Evolutionary conservation across 2,329 filamentous ascomycete species (phyloP).

Genomic region (Colletotrichum australisinense): DNA sequence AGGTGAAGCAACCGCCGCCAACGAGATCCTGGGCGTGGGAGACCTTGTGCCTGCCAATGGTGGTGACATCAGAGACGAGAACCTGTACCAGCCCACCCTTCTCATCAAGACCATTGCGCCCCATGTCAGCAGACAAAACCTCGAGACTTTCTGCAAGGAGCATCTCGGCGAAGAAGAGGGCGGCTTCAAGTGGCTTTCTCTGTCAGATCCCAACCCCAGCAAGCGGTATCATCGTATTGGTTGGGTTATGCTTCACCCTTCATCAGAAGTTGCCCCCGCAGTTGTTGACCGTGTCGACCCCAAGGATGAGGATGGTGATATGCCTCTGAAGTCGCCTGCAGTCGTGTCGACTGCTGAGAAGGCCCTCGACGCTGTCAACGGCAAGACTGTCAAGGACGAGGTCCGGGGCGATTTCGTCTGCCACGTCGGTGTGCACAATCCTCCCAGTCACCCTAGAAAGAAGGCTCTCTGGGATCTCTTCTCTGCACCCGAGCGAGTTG

Average conservation of each 20-base stretch:
- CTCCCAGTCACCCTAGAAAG: slow-evolving; percentile 86
- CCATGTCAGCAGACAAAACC: slow-evolving; percentile 91
- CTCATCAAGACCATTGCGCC: slow-evolving; percentile 98
- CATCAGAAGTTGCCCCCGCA: slow-evolving; percentile 67
- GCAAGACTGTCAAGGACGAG: slow-evolving; percentile 96
- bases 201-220: slow-evolving; percentile 95
- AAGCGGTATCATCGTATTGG: slow-evolving; percentile 98
- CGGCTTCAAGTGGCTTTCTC: slow-evolving; percentile 94
- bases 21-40: slow-evolving; percentile 92
- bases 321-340: slow-evolving; percentile 63
- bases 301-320: slow-evolving; percentile 74
- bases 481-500: slow-evolving; percentile 91
- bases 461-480: slow-evolving; percentile 98
- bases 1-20: slow-evolving; percentile 89
- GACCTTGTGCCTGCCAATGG: slow-evolving; percentile 87
- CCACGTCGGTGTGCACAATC: slow-evolving; percentile 95
- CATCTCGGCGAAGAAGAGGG: slow-evolving; percentile 91
- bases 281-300: slow-evolving; percentile 78
- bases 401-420: slow-evolving; percentile 96
- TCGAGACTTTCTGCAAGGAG: slow-evolving; percentile 95
- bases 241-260: slow-evolving; percentile 95
- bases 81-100: slow-evolving; percentile 87
- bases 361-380: slow-evolving; percentile 93
- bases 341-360: slow-evolving; percentile 78
- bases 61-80: slow-evolving; percentile 90